Base-by-base conservation (phyloP, 2,329 filamentous ascomycete genomes). In the Sordariomycetes sp. region DNA sequence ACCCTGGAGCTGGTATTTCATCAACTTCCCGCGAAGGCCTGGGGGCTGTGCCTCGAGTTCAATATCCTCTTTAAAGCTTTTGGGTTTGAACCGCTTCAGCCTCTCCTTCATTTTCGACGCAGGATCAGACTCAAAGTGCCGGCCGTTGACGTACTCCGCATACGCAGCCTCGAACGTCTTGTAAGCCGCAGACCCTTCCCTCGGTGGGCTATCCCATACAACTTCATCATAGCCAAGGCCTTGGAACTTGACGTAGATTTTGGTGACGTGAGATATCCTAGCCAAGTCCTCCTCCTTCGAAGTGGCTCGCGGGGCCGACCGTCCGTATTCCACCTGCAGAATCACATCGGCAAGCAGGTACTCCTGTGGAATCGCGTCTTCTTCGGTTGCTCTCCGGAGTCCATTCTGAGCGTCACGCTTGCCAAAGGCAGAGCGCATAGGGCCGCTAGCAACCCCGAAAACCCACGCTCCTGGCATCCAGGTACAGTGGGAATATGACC, bases 401-500 rank as follows among this genome's bases (percentile, higher is more conserved):
- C 80, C 79, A 34, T 77, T 76, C 14, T 81, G 79, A 18, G 78
- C 74, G 18, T 88, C 82, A 22, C 85, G 85, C 68, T 88, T 94
- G 59, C 80, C 76, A 69, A 97, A 99, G 0, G 90, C 78, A 11
- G 78, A 82, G 18, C 90, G 84, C 85, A 89, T 95, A 0, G 69
- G 59, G 3, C 72, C 65, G 14, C 79, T 73, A 18, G 82, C 81
- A 11, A 87, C 78, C 6, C 91, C 90, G 77, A 83, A 93, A 1
- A 96, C 80, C 94, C 94, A 99, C 18, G 87, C 79, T 14, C 93
- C 94, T 11, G 90, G 84, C 79, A 90, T 88, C 94, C 95, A 99
- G 7, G 77, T 79, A 57, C 89, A 90, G 62, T 89, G 86, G 62
- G 86, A 87, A 66, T 97, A 95, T 0, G 93, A 96, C 59, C 82